A percentile compares a stretch with the other conserved stretches of the same genome.
phyloP scores from a whole-genome alignment of 2,329 filamentous ascomycete species.

The Pseudocercospora pini-densiflorae region DNA sequence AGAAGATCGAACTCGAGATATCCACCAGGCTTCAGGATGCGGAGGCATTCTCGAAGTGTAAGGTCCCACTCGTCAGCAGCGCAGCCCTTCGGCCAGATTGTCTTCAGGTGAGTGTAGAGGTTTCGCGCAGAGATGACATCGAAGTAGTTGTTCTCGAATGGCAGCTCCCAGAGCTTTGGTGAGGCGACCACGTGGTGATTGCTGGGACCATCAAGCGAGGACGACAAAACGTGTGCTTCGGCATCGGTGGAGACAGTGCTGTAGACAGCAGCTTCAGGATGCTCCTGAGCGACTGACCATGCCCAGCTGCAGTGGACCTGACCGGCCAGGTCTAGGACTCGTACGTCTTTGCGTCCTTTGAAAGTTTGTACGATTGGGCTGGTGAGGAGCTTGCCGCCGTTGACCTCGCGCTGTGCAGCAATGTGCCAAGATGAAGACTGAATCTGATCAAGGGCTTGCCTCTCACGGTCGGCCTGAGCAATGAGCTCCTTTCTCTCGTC shows the following conservation, averaged over 20 bases:
- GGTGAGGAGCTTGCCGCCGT: constrained; percentile 64
- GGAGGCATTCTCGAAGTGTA: constrained; percentile 83
- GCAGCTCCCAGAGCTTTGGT: constrained; percentile 75
- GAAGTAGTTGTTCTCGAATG: constrained; percentile 84
- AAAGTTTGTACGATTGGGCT: constrained; percentile 54
- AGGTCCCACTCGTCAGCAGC: constrained; percentile 79
- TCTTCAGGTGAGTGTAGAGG: constrained; percentile 81
- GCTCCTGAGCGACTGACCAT: constrained; percentile 88
- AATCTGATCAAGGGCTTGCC: constrained; percentile 76
- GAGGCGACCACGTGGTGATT: constrained; percentile 89
- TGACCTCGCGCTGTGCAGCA: constrained; percentile 64
- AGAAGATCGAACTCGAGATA: constrained; percentile 90
- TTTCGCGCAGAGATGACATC: constrained; percentile 90
- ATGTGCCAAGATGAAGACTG: constrained; percentile 65
- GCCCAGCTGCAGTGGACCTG: constrained; percentile 90
- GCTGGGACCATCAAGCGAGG: constrained; percentile 76
- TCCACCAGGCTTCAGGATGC: constrained; percentile 89
- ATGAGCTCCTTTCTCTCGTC: constrained; percentile 41
- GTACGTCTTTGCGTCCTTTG: constrained; percentile 51
- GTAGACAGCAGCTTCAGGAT: constrained; percentile 83
- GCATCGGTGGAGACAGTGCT: constrained; percentile 63
- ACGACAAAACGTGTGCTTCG: constrained; percentile 57
- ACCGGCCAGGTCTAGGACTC: constrained; percentile 85
- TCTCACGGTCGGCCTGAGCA: constrained; percentile 68
- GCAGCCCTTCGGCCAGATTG: constrained; percentile 57